Evolutionary conservation across 805 yeast species (phyloP), one percentile per base, ranked within the genome.

Genomic region (Starmerella sirachaensis): DNA sequence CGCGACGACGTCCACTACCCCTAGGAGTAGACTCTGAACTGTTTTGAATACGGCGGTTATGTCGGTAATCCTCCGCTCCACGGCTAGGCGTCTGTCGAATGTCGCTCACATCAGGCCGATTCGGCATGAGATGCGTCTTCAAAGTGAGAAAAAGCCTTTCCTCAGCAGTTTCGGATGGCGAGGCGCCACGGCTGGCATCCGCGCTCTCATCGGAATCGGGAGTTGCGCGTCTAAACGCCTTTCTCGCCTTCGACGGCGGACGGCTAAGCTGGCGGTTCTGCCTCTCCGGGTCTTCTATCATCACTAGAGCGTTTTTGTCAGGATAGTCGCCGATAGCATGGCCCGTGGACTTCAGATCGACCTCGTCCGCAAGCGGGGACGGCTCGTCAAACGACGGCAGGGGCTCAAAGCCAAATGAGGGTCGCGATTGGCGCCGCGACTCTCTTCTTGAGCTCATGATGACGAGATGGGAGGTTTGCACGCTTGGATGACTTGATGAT

Each of bases 41-140:
- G 22, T 29, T 29, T 18, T 29, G 19, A 10, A 6, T 24, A 2
- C 29, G 5, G 19, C 48, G 41, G 16, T 31, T 21, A 29, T 45
- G 49, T n/a, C 49, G 39, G 21, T 45, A 45, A 31, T 45, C 49
- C 29, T 45, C 49, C 3, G 14, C 19, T 6, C 42, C 45, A 6
- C 25, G 25, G 13, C 19, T 20, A 1, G 40, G 38, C 8, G 40
- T 29, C 19, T 45, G 40, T 9, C 49, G 40, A 12, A 45, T 17
- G 18, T 23, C 26, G 27, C 49, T 45, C 31, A 18, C 13, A 4
- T 18, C 22, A 18, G 17, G n/a, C 5, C 19, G 23, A 6, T 22
- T 48, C 47, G 30, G 48, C 49, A 22, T 56, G 57, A 36, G 53
- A 45, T 18, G 40, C 18, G 36, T 34, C 34, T 38, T 29, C n/a